phyloP scores from a whole-genome alignment of 208 protist genomes.

The Dictyostelium gargantuum region DNA sequence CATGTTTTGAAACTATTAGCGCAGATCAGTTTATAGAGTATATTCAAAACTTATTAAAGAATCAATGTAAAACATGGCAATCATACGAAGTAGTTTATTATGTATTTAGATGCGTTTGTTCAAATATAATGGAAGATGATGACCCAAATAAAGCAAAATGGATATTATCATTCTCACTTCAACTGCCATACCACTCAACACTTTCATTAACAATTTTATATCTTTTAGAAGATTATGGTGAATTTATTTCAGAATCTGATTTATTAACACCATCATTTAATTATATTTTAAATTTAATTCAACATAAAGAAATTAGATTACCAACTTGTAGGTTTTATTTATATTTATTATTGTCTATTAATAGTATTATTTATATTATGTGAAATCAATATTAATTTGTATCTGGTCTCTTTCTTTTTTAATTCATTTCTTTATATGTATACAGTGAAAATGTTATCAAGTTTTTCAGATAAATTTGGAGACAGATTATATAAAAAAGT shows the following conservation, averaged over 20 bases:
- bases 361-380: no score
- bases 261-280: not conserved
- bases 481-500: slow-evolving; percentile 19
- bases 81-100: slow-evolving; percentile 49
- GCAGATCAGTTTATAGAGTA: not conserved
- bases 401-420: no score
- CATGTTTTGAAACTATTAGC: slow-evolving; percentile 47
- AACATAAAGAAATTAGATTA: not conserved
- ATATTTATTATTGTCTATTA: no score
- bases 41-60: slow-evolving; percentile 18
- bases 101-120: slow-evolving; percentile 47
- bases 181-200: slow-evolving; percentile 3
- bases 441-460: slow-evolving; percentile 7
- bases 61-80: slow-evolving; percentile 56
- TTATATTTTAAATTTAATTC: slow-evolving; percentile 30
- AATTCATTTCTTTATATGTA: not conserved
- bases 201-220: not conserved
- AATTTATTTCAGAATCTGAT: not conserved
- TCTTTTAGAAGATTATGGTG: slow-evolving; percentile 19
- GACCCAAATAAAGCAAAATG: not conserved
- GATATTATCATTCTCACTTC: not conserved
- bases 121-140: not conserved
- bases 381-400: no score
- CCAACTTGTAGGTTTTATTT: not conserved
- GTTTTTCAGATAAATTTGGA: slow-evolving; percentile 2